Evolutionary conservation across 2,329 filamentous ascomycete species (phyloP), one percentile per base, ranked within the genome.

Genomic region (Mycosphaerella arachidis): DNA sequence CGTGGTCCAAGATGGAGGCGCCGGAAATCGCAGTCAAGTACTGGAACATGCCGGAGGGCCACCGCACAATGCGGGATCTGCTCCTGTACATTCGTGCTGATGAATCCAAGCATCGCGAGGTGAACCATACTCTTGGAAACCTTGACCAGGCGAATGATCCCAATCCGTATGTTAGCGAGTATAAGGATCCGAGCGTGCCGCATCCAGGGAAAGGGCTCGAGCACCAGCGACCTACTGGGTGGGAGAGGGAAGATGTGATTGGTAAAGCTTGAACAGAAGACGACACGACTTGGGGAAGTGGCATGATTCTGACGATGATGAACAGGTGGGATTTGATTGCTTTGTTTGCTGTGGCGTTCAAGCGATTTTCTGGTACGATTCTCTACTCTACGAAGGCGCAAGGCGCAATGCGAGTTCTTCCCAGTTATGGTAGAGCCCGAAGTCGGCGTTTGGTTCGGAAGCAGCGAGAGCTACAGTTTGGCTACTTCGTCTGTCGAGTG

Each of bases 71-170:
- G 90, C 84, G 83, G 68, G 91, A 97, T 71, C 76, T 97, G 62
- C 82, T 97, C 55, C 78, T 94, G 54, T 97, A 97, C 73, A 90
- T 97, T 67, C 84, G 92, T 31, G 90, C 89, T n/a, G 90, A 93
- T 71, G 92, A 96, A 75, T 90, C 90, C 4, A 90, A 90, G 68
- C 74, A 76, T 60, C 65, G 94, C 35, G 94, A 96, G 71, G 93
- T 97, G 68, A 97, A 99, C 77, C 94, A 99, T 74, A 97, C 94
- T 0, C 77, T 99, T 46, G 86, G 89, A 55, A 97, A 97, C 72
- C 80, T 99, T 60, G 81, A 96, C 67, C 91, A 94, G 72, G 86
- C 85, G 55, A 82, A 86, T 35, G 94, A 99, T 71, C 92, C 93
- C 1, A 99, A 99, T 71, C 94, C 94, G 2, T 99, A 94, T 71